Evolutionary conservation across 345 rosid genomes (phyloP), one percentile per base, ranked within the genome.

Genomic region (Jatropha curcas): DNA sequence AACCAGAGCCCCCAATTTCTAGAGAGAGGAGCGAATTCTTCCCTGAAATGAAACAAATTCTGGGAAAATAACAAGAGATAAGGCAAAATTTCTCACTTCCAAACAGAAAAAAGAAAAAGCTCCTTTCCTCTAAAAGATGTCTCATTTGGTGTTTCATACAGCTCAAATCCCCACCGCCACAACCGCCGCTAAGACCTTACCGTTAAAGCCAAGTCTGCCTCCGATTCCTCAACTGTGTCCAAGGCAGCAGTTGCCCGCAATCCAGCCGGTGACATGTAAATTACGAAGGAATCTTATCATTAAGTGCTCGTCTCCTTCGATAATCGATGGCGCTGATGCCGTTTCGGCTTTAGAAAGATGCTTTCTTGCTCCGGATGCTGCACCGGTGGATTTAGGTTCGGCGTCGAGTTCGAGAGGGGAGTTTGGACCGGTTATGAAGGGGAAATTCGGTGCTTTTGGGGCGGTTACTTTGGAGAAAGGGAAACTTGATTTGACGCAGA

Each of bases 391-490:
- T 8, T 31, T 56, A 56, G 77, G 69, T 70, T 64, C 78, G 45
- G 62, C 20, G 4, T 76, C 77, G 1, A 69, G 77, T 71, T 79
- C 82, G 67, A 68, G 35, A 19, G 74, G 75, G 9, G 88, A 78
- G 71, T 74, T 68, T 43, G 89, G 88, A n/a, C 96, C 97, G 17
- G 80, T 84, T 63, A 95, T 95, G 97, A 92, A 88, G 81, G 89
- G 90, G 24, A 70, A 86, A 68, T 83, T 46, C 48, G 96, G 98
- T 16, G 83, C 98, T 0, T 52, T 82, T 10, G 97, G 97, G 65
- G 87, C 96, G 37, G 96, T 90, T 8, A 95, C 99, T 33, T 80
- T 95, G 81, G 96, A 95, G 80, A 95, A 92, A 68, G 94, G 94
- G 75, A 95, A 92, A 78, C 89, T 92, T 24, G 95, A 90, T 72